Evolutionary conservation across 2,329 filamentous ascomycete species (phyloP).

Genomic region (Biscogniauxia mediterranea): DNA sequence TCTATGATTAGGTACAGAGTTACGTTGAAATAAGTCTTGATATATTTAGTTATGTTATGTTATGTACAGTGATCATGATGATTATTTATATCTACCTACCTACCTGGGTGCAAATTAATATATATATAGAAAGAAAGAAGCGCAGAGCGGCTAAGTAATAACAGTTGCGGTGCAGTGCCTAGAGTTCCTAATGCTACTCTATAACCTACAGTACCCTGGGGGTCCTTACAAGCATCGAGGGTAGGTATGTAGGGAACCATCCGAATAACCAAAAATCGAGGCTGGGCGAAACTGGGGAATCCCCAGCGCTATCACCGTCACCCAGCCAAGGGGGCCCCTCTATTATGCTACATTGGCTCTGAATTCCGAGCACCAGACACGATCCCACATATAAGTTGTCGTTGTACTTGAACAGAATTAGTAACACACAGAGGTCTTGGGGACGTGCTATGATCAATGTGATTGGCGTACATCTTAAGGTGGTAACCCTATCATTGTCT

Average conservation of each 20-base stretch:
- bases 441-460: background rate
- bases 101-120: no score
- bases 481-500: conserved; percentile 7
- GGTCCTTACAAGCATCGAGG: no score
- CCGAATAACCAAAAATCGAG: background rate
- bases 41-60: no score
- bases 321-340: background rate
- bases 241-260: background rate
- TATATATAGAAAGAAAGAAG: no score
- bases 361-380: no score
- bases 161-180: no score
- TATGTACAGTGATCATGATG: no score
- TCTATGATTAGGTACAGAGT: background rate
- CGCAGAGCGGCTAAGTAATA: no score
- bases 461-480: background rate
- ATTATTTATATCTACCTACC: no score
- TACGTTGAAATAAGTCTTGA: no score
- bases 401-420: background rate
- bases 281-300: background rate
- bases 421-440: background rate
- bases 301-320: background rate
- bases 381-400: background rate
- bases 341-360: background rate
- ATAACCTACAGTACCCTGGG: background rate
- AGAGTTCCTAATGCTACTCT: background rate